phyloP scores from a whole-genome alignment of 2,329 filamentous ascomycete species.

The Aspergillus flavus region DNA sequence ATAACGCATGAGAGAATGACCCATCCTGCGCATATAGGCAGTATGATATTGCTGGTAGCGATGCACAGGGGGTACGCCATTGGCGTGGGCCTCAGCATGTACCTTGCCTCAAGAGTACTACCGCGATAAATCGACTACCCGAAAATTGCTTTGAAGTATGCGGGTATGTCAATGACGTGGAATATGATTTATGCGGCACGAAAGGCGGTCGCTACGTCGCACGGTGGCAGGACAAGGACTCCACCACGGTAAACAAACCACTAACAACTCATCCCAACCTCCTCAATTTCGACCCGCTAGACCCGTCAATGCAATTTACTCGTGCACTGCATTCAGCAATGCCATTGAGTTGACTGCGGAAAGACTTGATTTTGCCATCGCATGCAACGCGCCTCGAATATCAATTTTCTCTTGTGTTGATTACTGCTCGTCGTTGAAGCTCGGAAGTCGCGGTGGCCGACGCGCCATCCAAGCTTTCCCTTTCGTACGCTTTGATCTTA shows the following conservation, averaged over 20 bases:
- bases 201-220: conserved; percentile 16
- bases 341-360: conserved; percentile 2
- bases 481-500: background rate
- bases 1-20: too few species aligned
- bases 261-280: conserved; percentile 25
- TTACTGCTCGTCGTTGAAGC: conserved; percentile 9
- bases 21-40: too few species aligned
- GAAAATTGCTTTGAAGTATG: background rate
- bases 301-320: background rate
- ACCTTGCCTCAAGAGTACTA: background rate
- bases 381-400: background rate
- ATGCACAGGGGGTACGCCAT: too few species aligned
- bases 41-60: too few species aligned
- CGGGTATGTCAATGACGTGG: background rate
- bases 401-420: background rate
- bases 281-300: conserved; percentile 19
- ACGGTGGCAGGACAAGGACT: conserved; percentile 9
- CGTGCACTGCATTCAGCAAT: background rate
- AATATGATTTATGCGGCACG: background rate
- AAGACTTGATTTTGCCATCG: background rate
- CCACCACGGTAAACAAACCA: conserved; percentile 23
- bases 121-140: background rate
- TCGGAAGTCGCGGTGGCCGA: conserved; percentile 16
- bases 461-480: conserved; percentile 17
- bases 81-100: background rate